A percentile compares a stretch with the other conserved stretches of the same genome.
Conservation (phyloP, 306 rosid genomes). For the Pachyrhizus erosus region DNA sequence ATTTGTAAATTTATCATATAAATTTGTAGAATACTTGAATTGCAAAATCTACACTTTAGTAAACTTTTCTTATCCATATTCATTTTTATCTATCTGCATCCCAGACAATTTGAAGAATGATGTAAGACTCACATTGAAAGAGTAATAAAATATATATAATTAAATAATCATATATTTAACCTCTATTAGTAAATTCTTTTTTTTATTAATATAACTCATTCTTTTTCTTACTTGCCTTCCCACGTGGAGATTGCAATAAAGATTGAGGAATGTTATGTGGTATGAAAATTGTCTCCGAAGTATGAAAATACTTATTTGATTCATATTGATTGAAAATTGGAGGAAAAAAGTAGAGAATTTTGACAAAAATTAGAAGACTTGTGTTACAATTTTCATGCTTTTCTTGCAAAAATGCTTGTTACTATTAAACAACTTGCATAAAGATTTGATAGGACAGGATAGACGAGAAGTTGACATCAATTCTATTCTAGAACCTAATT, state of each 20-base stretch:
- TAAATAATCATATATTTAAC: not conserved
- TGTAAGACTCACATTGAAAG: not conserved
- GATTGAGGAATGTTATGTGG: not conserved
- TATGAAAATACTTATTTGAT: no score
- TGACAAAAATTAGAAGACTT: not conserved
- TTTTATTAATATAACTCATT: not conserved
- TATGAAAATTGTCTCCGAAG: no score
- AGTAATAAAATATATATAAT: no score
- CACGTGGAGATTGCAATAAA: not conserved
- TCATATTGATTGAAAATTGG: no score
- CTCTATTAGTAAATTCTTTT: not conserved
- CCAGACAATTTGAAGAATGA: not conserved
- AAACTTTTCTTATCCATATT: not conserved
- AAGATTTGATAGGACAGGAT: not conserved
- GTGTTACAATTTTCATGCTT: not conserved
- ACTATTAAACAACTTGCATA: not conserved
- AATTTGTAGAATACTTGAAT: no score
- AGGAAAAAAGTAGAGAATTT: not conserved
- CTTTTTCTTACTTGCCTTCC: not conserved
- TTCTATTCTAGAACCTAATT: slow-evolving; percentile 2
- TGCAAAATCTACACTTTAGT: not conserved
- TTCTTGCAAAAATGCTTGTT: not conserved
- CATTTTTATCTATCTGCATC: not conserved
- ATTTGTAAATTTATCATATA: no score
- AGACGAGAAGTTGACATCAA: slow-evolving; percentile 1